Conservation (phyloP, 1,284 basidiomycete genomes). For the Rhodotorula sp. region DNA sequence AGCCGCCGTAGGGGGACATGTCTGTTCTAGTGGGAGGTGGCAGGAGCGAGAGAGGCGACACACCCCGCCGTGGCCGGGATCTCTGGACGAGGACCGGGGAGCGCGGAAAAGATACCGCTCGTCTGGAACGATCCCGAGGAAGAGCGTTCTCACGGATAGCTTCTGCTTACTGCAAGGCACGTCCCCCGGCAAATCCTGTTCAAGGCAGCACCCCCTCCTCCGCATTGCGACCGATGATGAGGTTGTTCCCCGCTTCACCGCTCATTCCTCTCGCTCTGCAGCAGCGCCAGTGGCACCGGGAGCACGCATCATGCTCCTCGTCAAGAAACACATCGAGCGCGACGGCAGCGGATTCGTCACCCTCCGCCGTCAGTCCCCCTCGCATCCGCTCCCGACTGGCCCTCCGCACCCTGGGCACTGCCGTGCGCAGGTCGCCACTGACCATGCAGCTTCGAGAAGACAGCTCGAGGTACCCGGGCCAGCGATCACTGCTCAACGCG, state of each 20-base stretch:
- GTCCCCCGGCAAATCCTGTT: too few relatives aligned
- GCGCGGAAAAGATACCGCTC: background rate
- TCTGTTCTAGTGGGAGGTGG: too few relatives aligned
- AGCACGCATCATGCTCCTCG: conserved; percentile 60
- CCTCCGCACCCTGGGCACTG: too few relatives aligned
- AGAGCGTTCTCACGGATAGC: too few relatives aligned
- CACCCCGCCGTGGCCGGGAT: background rate
- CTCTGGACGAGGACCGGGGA: background rate
- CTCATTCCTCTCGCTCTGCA: too few relatives aligned
- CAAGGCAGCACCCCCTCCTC: too few relatives aligned
- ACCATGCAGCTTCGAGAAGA: too few relatives aligned
- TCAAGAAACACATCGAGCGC: conserved; percentile 71
- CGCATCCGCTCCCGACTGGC: background rate
- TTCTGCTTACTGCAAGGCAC: too few relatives aligned
- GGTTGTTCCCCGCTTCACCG: background rate
- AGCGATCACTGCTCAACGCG: background rate
- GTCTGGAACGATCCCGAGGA: too few relatives aligned
- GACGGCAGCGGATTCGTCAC: conserved; percentile 80
- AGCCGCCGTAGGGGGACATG: conserved; percentile 44
- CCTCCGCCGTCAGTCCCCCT: conserved; percentile 59
- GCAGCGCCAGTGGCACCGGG: background rate
- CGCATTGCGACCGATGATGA: background rate
- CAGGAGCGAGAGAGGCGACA: background rate
- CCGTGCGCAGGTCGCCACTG: too few relatives aligned
- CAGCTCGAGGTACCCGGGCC: too few relatives aligned